phyloP scores from a whole-genome alignment of 2,329 filamentous ascomycete species.

The Xylaria sp. region DNA sequence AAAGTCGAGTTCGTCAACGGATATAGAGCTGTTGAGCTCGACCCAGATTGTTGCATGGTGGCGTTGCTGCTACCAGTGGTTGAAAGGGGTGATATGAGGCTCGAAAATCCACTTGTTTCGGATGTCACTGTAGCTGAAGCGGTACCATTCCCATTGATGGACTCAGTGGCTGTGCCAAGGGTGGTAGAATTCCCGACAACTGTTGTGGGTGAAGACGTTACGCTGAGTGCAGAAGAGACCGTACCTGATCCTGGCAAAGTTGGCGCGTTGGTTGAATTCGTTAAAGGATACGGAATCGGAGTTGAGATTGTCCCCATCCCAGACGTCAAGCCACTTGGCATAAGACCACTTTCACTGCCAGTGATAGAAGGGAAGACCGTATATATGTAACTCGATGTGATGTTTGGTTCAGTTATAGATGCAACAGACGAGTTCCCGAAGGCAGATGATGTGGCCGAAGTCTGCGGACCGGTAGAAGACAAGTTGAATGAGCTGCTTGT shows the following conservation, averaged over 20 bases:
- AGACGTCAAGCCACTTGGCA: slow-evolving; percentile 3
- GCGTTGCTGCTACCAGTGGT: slow-evolving; percentile 14
- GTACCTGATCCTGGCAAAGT: background rate
- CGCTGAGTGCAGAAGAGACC: slow-evolving; percentile 6
- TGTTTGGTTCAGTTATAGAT: background rate
- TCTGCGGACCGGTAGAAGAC: slow-evolving; percentile 4
- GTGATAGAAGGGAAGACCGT: background rate
- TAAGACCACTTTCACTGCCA: background rate
- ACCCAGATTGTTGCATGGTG: background rate
- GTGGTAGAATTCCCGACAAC: slow-evolving; percentile 14
- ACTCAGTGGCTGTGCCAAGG: background rate
- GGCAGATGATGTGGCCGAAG: background rate
- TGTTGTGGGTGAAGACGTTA: background rate
- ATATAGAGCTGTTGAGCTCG: slow-evolving; percentile 22
- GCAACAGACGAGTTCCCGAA: slow-evolving; percentile 2
- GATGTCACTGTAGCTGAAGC: background rate
- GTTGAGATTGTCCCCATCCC: slow-evolving; percentile 6
- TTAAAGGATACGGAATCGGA: slow-evolving; percentile 5
- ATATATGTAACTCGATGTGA: slow-evolving; percentile 12
- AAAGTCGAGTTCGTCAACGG: slow-evolving; percentile 25
- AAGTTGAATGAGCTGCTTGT: slow-evolving; percentile 4
- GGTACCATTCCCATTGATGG: slow-evolving; percentile 9
- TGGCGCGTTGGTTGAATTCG: slow-evolving; percentile 19
- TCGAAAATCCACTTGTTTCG: slow-evolving; percentile 8
- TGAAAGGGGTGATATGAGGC: slow-evolving; percentile 5